Evolutionary conservation across 495 filamentous ascomycete species (phyloP).

Genomic region (Jackrogersella multiformis): DNA sequence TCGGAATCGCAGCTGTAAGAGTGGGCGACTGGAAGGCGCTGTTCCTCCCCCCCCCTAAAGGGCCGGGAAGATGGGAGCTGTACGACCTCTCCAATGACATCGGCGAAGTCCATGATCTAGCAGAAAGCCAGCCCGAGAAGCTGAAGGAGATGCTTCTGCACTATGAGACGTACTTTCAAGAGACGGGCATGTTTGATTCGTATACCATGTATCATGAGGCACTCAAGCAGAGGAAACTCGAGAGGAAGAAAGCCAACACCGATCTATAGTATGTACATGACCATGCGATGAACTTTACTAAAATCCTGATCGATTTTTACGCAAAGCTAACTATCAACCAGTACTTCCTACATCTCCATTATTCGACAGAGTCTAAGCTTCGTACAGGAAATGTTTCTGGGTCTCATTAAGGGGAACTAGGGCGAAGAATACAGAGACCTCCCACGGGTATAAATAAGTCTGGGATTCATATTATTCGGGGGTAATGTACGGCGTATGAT

Average conservation of each 20-base stretch:
- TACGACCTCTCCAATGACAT: conserved; percentile 51
- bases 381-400: conserved; percentile 9
- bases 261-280: conserved; percentile 19
- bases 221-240: conserved; percentile 27
- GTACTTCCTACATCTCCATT: conserved; percentile 7
- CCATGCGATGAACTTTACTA: neutral
- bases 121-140: conserved; percentile 35
- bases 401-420: conserved; percentile 23
- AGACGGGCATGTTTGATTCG: conserved; percentile 61
- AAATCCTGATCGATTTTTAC: neutral
- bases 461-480: neutral
- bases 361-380: conserved; percentile 12
- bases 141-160: conserved; percentile 46
- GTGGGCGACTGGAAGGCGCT: conserved; percentile 52
- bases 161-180: conserved; percentile 59
- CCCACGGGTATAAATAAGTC: neutral
- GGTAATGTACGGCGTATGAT: neutral
- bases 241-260: neutral
- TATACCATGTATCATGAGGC: conserved; percentile 37
- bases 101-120: conserved; percentile 50
- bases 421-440: conserved; percentile 11
- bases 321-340: neutral
- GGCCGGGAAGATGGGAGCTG: conserved; percentile 42
- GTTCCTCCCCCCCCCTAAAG: conserved; percentile 44
- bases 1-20: conserved; percentile 48